Conservation (phyloP, 2,329 filamentous ascomycete genomes). For the Aspergillus chevalieri region DNA sequence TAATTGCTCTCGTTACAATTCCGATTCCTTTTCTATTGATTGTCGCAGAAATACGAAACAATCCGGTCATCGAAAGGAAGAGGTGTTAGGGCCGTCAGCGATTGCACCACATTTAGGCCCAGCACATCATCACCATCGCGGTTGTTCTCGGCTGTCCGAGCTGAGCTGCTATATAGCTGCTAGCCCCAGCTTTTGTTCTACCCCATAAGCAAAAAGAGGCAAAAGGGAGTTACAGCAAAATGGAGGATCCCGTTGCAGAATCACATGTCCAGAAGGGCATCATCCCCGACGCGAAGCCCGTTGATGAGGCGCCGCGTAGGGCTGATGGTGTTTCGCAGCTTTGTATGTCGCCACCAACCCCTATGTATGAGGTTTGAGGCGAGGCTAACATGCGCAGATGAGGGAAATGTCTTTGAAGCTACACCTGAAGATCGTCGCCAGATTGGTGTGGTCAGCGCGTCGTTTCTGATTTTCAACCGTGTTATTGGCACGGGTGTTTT, state of each 20-base stretch:
- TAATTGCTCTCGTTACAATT: too few species aligned
- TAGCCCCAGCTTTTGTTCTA: too few species aligned
- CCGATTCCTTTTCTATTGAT: constrained; percentile 1
- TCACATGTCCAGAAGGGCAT: constrained; percentile 13
- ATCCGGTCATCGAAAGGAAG: background rate
- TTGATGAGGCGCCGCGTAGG: constrained; percentile 19
- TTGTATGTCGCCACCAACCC: constrained; percentile 19
- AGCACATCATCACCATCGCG: constrained; percentile 23
- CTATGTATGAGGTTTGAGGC: background rate
- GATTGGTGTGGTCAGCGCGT: constrained; percentile 37
- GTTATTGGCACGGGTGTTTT: constrained; percentile 48
- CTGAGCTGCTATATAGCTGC: constrained; percentile 2
- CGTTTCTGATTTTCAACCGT: constrained; percentile 45
- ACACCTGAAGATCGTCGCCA: constrained; percentile 32
- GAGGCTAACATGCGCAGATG: constrained; percentile 16
- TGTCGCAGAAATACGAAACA: background rate
- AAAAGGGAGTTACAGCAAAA: background rate
- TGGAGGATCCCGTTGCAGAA: constrained; percentile 11
- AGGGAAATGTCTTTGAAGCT: constrained; percentile 30
- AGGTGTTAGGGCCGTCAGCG: background rate
- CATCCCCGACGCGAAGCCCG: constrained; percentile 15
- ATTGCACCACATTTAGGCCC: constrained; percentile 26
- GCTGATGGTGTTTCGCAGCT: constrained; percentile 28
- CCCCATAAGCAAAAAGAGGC: background rate
- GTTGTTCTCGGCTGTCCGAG: background rate